Conservation (phyloP, 179 eudicot genomes). For the Monotropa hypopitys region DNA sequence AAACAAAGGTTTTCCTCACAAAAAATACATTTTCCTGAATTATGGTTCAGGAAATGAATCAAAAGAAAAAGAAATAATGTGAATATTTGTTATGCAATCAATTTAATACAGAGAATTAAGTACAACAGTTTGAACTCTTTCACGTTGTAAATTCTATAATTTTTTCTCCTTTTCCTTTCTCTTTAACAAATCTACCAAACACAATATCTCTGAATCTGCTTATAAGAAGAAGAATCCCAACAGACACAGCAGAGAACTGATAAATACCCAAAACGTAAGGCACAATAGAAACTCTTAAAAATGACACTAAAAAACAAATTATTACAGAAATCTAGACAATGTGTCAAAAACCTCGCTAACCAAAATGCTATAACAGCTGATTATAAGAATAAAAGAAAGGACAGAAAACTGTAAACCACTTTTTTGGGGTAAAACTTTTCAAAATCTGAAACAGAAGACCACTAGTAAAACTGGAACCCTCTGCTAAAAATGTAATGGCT, state of each 20-base stretch:
- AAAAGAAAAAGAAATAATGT: neutral
- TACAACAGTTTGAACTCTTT: neutral
- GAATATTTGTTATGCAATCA: neutral
- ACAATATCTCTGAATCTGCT: neutral
- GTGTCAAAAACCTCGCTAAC: neutral
- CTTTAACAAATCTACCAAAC: neutral
- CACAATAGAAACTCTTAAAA: neutral
- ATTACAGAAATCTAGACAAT: slow-evolving; percentile 4
- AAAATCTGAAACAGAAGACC: slow-evolving; percentile 40
- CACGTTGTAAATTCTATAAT: neutral
- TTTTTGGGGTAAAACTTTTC: slow-evolving; percentile 11
- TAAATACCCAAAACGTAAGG: neutral
- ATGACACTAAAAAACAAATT: neutral
- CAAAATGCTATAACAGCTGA: neutral
- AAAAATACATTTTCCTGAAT: too few species aligned
- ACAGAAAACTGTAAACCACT: neutral
- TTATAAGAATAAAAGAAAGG: slow-evolving; percentile 1
- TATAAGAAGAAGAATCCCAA: neutral
- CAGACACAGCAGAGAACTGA: neutral
- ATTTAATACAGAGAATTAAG: neutral
- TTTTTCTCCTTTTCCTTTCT: neutral
- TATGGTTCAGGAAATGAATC: neutral
- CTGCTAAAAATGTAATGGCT: slow-evolving; percentile 22
- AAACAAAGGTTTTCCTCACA: too few species aligned
- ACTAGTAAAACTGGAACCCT: slow-evolving; percentile 39